These are phyloP conservation scores for Platismatia glauca DNA, from an alignment of 495 filamentous ascomycete species.

Conservation along the genomic window DNA sequence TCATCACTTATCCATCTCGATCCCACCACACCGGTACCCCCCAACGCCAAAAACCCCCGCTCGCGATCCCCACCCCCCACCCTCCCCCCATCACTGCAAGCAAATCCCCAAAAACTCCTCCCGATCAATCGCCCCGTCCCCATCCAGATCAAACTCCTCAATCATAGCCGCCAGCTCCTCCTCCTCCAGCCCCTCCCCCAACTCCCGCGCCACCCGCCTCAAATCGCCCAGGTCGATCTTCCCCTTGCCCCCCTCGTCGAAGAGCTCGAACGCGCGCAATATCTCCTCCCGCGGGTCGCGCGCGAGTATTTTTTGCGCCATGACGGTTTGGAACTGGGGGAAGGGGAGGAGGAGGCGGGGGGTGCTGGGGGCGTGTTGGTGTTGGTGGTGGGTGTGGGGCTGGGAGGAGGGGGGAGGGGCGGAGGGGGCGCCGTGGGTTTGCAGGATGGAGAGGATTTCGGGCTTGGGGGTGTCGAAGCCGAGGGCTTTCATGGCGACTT, in stretches of 20 bases:
- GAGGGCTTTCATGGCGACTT: constrained; percentile 92
- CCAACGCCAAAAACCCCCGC: neutral
- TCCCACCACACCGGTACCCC: neutral
- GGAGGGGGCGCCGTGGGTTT: constrained; percentile 58
- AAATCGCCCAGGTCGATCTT: constrained; percentile 81
- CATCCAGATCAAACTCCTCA: constrained; percentile 95
- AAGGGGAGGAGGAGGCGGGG: constrained; percentile 59
- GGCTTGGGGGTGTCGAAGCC: constrained; percentile 83
- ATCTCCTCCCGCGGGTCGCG: constrained; percentile 90
- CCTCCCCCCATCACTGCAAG: constrained; percentile 34
- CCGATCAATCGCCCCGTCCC: constrained; percentile 76
- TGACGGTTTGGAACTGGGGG: constrained; percentile 66
- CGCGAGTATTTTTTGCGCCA: constrained; percentile 66
- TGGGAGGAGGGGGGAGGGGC: constrained; percentile 11
- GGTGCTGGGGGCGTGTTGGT: constrained; percentile 24
- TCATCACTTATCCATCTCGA: neutral
- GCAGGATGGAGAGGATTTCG: constrained; percentile 69
- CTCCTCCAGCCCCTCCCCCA: constrained; percentile 85
- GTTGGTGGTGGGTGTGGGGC: neutral
- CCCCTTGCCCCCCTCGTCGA: constrained; percentile 72
- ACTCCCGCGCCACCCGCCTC: constrained; percentile 74
- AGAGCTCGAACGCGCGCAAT: constrained; percentile 79
- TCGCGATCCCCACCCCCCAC: no score
- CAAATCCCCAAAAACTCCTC: constrained; percentile 88
- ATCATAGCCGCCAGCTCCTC: constrained; percentile 93